Evolutionary conservation across 495 filamentous ascomycete species (phyloP).

Genomic region (Penicillium manginii): DNA sequence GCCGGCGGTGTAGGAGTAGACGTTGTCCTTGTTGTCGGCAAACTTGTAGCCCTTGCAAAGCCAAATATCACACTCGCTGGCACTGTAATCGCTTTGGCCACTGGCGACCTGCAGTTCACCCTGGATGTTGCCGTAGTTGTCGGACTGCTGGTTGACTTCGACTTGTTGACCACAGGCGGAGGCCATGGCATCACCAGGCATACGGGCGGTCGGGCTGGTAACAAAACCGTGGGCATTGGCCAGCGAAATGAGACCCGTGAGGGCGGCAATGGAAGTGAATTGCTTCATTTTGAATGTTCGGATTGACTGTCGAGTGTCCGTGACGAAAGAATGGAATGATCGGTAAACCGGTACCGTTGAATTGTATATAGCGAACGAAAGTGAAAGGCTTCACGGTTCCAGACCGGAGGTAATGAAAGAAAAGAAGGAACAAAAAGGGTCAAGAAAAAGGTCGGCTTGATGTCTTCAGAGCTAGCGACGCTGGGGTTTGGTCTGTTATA

Average conservation of each 20-base stretch:
- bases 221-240: slow-evolving; percentile 67
- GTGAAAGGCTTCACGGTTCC: slow-evolving; percentile 36
- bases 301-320: slow-evolving; percentile 6
- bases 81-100: slow-evolving; percentile 60
- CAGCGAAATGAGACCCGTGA: slow-evolving; percentile 55
- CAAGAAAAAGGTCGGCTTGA: slow-evolving; percentile 24
- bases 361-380: slow-evolving; percentile 29
- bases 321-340: slow-evolving; percentile 29
- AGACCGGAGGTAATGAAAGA: slow-evolving; percentile 40
- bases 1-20: slow-evolving; percentile 63
- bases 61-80: slow-evolving; percentile 63
- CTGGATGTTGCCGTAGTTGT: slow-evolving; percentile 72
- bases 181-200: slow-evolving; percentile 61
- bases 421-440: slow-evolving; percentile 23
- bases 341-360: slow-evolving; percentile 42
- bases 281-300: slow-evolving; percentile 39
- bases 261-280: slow-evolving; percentile 33
- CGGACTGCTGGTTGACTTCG: slow-evolving; percentile 59
- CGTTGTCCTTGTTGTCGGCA: slow-evolving; percentile 68
- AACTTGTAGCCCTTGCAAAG: slow-evolving; percentile 76
- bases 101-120: slow-evolving; percentile 61
- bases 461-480: slow-evolving; percentile 6
- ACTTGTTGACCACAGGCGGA: slow-evolving; percentile 66
- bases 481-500: slow-evolving; percentile 11
- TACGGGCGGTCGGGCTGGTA: slow-evolving; percentile 58